Conservation (phyloP, 352 stramenopile genomes). For the Phytopythium vexans region DNA sequence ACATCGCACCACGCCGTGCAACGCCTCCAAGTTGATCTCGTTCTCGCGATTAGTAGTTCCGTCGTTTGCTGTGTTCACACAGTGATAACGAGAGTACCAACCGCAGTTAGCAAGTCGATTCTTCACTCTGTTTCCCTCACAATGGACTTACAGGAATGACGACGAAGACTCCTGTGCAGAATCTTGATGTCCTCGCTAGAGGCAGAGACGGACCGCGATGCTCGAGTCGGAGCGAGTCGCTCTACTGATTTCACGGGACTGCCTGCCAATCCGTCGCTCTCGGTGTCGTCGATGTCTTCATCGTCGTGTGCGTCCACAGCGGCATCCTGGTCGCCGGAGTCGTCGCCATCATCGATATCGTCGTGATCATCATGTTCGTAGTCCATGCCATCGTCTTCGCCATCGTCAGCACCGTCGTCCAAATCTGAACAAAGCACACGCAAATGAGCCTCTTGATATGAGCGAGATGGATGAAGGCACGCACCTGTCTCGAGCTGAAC, state of each 20-base stretch:
- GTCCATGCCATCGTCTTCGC: conserved; percentile 21
- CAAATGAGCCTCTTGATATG: background rate
- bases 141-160: conserved; percentile 41
- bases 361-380: conserved; percentile 24
- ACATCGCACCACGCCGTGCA: conserved; percentile 57
- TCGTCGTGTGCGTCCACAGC: conserved; percentile 15
- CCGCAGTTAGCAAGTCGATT: background rate
- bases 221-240: background rate
- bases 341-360: conserved; percentile 13
- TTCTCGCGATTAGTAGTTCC: conserved; percentile 11
- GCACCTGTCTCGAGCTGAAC: conserved; percentile 59
- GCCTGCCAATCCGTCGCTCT: background rate
- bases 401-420: conserved; percentile 20
- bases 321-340: conserved; percentile 16
- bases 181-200: conserved; percentile 62
- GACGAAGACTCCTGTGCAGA: conserved; percentile 48
- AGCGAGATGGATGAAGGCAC: background rate
- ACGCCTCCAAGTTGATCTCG: conserved; percentile 48
- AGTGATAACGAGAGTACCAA: background rate
- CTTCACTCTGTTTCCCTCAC: too few species aligned
- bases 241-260: conserved; percentile 1
- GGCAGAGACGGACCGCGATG: conserved; percentile 1
- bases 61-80: background rate
- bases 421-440: conserved; percentile 18
- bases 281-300: conserved; percentile 7